Base-by-base conservation (phyloP, 495 filamentous ascomycete genomes). In the Hypoxylon fragiforme region DNA sequence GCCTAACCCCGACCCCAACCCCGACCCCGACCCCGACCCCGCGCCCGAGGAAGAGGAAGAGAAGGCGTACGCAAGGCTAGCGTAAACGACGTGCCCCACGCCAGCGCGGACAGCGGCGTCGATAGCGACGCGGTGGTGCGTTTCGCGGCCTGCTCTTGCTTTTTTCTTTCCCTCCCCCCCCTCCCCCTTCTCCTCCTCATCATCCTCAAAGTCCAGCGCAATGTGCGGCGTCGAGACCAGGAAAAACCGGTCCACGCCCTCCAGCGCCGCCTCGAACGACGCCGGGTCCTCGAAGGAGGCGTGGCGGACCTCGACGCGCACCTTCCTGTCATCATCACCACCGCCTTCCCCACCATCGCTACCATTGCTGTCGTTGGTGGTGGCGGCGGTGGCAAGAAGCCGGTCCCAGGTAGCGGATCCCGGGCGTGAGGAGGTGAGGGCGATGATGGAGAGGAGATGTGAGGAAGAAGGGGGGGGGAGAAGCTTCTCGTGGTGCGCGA, bases 71-170 rank as follows among this genome's bases (percentile, higher is more conserved):
- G 73, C 85, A 4, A 90, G 79, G 7, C 81, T 85, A 3, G 80
- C 81, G 75, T 89, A 90, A 67, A 82, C 85, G 37, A 89, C 75
- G 57, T 87, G 79, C 44, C 70, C 71, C 3, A 89, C 82, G 21
- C 82, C 82, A 1, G 73, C 80, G 7, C 66, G 69, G 1, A 70
- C 63, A 0, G 85, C 86, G 2, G 82, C 81, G 46, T 83, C 69
- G 16, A 89, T 80, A 2, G 82, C 84, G 0, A 60, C 58, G 45
- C 65, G 69, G 41, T 87, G 83, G 21, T 75, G 70, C 1, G 35
- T 56, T 49, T 80, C 75, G 11, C 75, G 56, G 4, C 75, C n/a
- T n/a, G n/a, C n/a, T n/a, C n/a, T n/a, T n/a, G n/a, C n/a, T n/a
- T n/a, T n/a, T n/a, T n/a, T n/a, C n/a, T n/a, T n/a, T n/a, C n/a